Evolutionary conservation across 2,329 filamentous ascomycete species (phyloP).

Genomic region (Thermomyces lanuginosus): DNA sequence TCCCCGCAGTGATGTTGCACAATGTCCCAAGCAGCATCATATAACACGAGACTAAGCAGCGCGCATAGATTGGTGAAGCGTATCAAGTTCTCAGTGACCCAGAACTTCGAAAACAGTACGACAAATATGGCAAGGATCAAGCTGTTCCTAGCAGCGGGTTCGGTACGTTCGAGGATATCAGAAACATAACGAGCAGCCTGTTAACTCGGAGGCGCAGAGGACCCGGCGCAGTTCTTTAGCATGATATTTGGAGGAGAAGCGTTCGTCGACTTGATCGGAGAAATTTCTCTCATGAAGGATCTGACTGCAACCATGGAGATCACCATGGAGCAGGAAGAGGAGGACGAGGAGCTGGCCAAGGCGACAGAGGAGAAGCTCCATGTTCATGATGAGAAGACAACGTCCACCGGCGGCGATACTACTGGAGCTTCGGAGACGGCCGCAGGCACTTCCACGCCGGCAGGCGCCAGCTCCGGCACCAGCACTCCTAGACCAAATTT

Average conservation of each 20-base stretch:
- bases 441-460: slow-evolving; percentile 9
- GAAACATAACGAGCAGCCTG: neutral
- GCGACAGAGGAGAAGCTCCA: slow-evolving; percentile 34
- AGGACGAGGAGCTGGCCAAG: slow-evolving; percentile 45
- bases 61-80: slow-evolving; percentile 45
- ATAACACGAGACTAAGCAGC: neutral
- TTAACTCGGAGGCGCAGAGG: slow-evolving; percentile 35
- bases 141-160: slow-evolving; percentile 85
- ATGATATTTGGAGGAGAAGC: slow-evolving; percentile 97
- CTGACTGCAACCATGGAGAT: slow-evolving; percentile 98
- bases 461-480: slow-evolving; percentile 21
- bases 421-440: slow-evolving; percentile 1
- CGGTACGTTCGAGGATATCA: slow-evolving; percentile 31
- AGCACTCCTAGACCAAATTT: slow-evolving; percentile 41
- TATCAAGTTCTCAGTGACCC: slow-evolving; percentile 70
- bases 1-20: neutral
- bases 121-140: slow-evolving; percentile 92
- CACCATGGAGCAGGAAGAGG: slow-evolving; percentile 65
- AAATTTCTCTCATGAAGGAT: slow-evolving; percentile 97
- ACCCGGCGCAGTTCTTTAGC: slow-evolving; percentile 93
- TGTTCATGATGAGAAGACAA: slow-evolving; percentile 30
- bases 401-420: slow-evolving; percentile 13
- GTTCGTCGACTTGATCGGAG: slow-evolving; percentile 90
- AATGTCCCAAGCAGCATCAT: neutral
- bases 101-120: slow-evolving; percentile 78